Evolutionary conservation across 2,329 filamentous ascomycete species (phyloP), one percentile per base, ranked within the genome.

Genomic region (Cyphellophora attinorum): DNA sequence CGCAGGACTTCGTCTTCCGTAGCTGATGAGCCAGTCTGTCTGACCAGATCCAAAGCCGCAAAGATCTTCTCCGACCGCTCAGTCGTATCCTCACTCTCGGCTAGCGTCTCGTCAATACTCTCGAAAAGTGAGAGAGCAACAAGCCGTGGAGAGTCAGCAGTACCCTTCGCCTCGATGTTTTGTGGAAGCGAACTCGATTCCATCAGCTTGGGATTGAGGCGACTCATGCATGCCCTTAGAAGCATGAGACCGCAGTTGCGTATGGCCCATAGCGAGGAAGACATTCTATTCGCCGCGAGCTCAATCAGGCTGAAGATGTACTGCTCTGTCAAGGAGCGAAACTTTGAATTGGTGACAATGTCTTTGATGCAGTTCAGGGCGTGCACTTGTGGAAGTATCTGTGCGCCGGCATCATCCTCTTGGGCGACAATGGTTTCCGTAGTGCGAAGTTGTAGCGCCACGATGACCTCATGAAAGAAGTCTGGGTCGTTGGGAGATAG

Each of bases 361-460:
- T 93, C 86, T 53, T 91, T 91, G 38, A 98, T 64, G 41, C 84
- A 94, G 54, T 98, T 98, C 53, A 94, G 72, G 0, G 91, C 86
- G 56, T 98, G 91, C 0, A 98, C 91, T 57, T 98, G 89, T 1
- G 86, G 81, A 4, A 96, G 62, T 27, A 81, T 68, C 18, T 69
- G 60, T 31, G 72, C 64, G 40, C 65, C 43, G 19, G 3, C n/a
- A 10, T 55, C 51, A 11, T 49, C 45, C 13, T 48, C 39, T 19
- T 40, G 40, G n/a, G 50, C 42, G 13, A 52, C 51, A 18, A 19
- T 27, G 15, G 31, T 14, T 33, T 34, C 29, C 14, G 31, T 18
- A 11, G 48, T 36, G 27, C 41, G 42, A 4, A 16, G 17, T 14
- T 36, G 39, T 11, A 50, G 38, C 19, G 44, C 73, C 5, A 56